phyloP scores from a whole-genome alignment of 441 rosid genomes.

The Kokia cookei region DNA sequence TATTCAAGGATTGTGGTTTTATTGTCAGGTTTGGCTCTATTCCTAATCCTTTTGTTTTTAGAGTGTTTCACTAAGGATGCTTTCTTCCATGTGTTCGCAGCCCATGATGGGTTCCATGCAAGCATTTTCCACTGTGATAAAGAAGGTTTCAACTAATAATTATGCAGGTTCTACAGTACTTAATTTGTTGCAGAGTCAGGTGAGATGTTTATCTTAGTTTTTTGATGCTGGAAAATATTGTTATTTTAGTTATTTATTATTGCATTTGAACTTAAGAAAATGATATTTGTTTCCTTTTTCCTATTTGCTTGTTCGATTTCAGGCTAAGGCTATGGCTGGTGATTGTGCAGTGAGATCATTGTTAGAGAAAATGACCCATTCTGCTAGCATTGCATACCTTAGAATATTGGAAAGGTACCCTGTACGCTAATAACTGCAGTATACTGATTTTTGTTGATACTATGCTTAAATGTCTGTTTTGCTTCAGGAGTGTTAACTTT shows the following conservation, averaged over 20 bases:
- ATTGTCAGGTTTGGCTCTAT: constrained; percentile 76
- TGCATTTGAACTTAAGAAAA: constrained; percentile 3
- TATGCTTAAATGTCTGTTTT: not conserved
- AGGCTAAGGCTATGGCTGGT: constrained; percentile 98
- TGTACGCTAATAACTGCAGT: not conserved
- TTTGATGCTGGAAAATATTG: not conserved
- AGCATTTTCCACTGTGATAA: constrained; percentile 72
- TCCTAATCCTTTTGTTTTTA: constrained; percentile 4
- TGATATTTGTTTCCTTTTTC: constrained; percentile 4
- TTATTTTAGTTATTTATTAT: not conserved
- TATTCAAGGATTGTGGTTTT: constrained; percentile 96
- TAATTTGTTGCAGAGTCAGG: constrained; percentile 96
- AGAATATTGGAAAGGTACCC: constrained; percentile 86
- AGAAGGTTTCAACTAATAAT: constrained; percentile 69
- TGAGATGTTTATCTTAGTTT: constrained; percentile 15
- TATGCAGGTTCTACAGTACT: constrained; percentile 88
- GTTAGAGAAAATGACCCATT: constrained; percentile 91
- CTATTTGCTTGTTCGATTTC: constrained; percentile 24
- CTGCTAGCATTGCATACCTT: constrained; percentile 90
- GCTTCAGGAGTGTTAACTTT: not conserved
- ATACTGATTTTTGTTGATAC: not conserved
- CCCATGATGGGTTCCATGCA: constrained; percentile 94
- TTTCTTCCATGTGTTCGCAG: constrained; percentile 35
- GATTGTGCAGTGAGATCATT: constrained; percentile 87
- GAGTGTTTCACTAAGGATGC: constrained; percentile 11